Percentiles rank a stretch among this genome's conserved stretches.
Conservation (phyloP, 495 filamentous ascomycete genomes). For the Hypoxylon fragiforme region DNA sequence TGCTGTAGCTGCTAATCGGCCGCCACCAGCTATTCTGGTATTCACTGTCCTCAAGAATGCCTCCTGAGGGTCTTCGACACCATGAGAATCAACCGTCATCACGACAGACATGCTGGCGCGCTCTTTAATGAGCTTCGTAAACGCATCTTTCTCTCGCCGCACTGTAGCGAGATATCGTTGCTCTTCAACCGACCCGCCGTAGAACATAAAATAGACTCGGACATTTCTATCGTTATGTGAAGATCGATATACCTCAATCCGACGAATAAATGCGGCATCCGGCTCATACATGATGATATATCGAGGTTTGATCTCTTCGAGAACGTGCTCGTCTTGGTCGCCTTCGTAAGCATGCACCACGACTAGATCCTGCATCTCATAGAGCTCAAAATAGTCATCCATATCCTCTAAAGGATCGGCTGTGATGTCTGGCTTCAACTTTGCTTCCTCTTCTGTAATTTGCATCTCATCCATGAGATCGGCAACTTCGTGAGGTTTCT, state of each 20-base stretch:
- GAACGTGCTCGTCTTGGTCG: constrained; percentile 92
- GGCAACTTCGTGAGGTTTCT: constrained; percentile 52
- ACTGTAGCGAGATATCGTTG: constrained; percentile 90
- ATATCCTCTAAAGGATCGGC: constrained; percentile 84
- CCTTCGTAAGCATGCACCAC: constrained; percentile 88
- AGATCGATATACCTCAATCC: constrained; percentile 93
- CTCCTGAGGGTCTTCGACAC: constrained; percentile 82
- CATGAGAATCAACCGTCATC: constrained; percentile 68
- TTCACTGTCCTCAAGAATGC: constrained; percentile 93
- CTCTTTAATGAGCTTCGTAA: constrained; percentile 90
- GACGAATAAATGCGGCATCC: constrained; percentile 89
- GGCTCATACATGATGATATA: constrained; percentile 99
- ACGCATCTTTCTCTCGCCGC: constrained; percentile 90
- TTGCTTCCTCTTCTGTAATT: constrained; percentile 77
- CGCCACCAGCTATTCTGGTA: constrained; percentile 94
- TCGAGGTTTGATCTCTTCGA: constrained; percentile 88
- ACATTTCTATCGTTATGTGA: constrained; percentile 89
- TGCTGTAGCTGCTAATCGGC: constrained; percentile 82
- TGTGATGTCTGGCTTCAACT: constrained; percentile 74
- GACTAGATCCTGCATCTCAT: constrained; percentile 86
- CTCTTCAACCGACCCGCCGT: constrained; percentile 92
- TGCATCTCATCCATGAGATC: constrained; percentile 69
- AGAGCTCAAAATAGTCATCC: constrained; percentile 90
- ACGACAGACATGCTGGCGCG: constrained; percentile 90
- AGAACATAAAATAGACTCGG: constrained; percentile 94